Evolutionary conservation across 1,284 basidiomycete species (phyloP), one percentile per base, ranked within the genome.

Genomic region (Ustilago tritici): DNA sequence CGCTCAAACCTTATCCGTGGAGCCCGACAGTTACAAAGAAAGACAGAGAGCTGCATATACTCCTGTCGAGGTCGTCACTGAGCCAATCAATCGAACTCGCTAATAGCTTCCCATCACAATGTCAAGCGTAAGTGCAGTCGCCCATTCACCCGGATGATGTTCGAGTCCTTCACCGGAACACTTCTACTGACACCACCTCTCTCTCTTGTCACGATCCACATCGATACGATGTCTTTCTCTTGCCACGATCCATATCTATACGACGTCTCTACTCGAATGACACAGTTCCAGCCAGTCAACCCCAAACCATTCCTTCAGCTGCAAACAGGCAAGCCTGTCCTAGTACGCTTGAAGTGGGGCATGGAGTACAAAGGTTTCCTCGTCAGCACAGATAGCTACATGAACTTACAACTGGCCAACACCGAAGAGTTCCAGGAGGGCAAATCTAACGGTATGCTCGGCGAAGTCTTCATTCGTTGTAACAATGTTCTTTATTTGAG

Each of bases 251-350:
- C n/a, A 46, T 5, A 19, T 19, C 43, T 7, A 11, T 28, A 28
- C 23, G 3, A 28, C 23, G 23, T 41, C 31, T 34, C 56, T 40
- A 49, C 46, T 50, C 53, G 17, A 38, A 53, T 3, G 31, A 14
- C 52, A 12, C 70, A 79, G 93, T 92, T 93, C 84, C 91, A 92
- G 83, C 95, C 95, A 77, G 94, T 98, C 83, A 99, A 99, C 88
- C 96, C 97, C 19, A 98, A 98, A 88, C 97, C 97, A 9, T 99
- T 99, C 88, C 90, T 99, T 83, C 95, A 98, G 88, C 94, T 97
- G 87, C 91, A 98, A 82, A 98, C 96, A 32, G 97, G 97, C 82
- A 98, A 99, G 90, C 93, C 93, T 53, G 94, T 98, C 57, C 93
- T 92, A 83, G 95, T 99, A 68, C 91, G 92, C 72, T 91, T 99